phyloP scores from a whole-genome alignment of 2,329 filamentous ascomycete species.

The Lasiodiplodia sp. region DNA sequence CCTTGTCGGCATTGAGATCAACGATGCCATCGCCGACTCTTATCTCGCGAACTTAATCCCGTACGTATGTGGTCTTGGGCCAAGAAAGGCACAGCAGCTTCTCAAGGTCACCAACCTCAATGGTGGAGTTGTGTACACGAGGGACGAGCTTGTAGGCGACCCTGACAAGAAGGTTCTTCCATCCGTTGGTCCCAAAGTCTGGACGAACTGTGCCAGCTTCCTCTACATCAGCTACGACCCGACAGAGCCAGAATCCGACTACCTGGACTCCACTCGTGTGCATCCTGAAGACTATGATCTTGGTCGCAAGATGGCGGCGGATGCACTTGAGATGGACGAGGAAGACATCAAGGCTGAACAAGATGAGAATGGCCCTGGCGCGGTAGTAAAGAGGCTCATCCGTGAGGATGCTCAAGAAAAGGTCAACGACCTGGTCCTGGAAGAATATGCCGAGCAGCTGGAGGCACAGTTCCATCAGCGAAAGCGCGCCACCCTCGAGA shows the following conservation, averaged over 20 bases:
- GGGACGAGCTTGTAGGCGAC: conserved; percentile 88
- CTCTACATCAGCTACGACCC: conserved; percentile 87
- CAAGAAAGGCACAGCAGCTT: conserved; percentile 84
- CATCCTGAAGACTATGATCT: conserved; percentile 99
- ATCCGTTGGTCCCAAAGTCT: conserved; percentile 88
- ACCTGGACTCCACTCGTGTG: conserved; percentile 94
- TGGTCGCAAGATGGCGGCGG: conserved; percentile 96
- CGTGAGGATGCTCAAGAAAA: conserved; percentile 92
- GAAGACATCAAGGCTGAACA: conserved; percentile 96
- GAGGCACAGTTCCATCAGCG: conserved; percentile 91
- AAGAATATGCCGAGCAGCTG: conserved; percentile 96
- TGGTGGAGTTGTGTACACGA: conserved; percentile 55
- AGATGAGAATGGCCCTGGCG: conserved; percentile 86
- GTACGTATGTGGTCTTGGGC: conserved; percentile 89
- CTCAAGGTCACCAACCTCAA: conserved; percentile 92
- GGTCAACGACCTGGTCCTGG: conserved; percentile 93
- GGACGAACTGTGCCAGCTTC: conserved; percentile 97
- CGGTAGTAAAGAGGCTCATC: conserved; percentile 93
- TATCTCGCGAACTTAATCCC: conserved; percentile 88
- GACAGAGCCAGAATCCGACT: conserved; percentile 83
- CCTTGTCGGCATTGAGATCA: conserved; percentile 92
- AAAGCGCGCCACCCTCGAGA: conserved; percentile 95
- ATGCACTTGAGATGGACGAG: conserved; percentile 94
- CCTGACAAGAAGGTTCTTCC: conserved; percentile 75
- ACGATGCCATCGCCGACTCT: conserved; percentile 82